Conservation (phyloP, 129 eudicot genomes). For the Centella asiatica region DNA sequence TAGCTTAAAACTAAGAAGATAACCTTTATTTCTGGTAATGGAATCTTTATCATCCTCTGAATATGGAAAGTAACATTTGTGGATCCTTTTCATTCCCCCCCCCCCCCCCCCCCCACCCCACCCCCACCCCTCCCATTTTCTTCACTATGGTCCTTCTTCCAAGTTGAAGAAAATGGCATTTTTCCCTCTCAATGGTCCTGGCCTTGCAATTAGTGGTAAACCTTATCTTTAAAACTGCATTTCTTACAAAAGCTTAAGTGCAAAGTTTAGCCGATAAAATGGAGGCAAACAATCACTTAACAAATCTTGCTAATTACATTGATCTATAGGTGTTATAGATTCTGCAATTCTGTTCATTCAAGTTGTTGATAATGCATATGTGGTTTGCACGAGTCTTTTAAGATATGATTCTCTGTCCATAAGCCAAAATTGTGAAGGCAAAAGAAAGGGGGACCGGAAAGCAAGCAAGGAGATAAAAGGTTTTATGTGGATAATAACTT, state of each 20-base stretch:
- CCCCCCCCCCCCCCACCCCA: no score
- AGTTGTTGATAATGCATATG: slow-evolving; percentile 15
- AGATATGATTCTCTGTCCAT: slow-evolving; percentile 11
- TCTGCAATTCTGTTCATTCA: not conserved
- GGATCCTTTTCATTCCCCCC: slow-evolving; percentile 11
- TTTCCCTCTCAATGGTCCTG: no score
- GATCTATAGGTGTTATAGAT: not conserved
- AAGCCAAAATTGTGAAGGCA: not conserved
- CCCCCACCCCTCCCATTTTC: slow-evolving; percentile 7
- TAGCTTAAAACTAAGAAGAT: slow-evolving; percentile 4
- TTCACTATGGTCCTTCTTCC: slow-evolving; percentile 30
- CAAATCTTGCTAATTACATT: no score
- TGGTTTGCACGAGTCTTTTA: slow-evolving; percentile 9
- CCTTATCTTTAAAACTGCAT: not conserved
- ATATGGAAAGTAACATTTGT: slow-evolving; percentile 19
- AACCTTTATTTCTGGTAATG: slow-evolving; percentile 11
- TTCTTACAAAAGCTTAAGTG: not conserved
- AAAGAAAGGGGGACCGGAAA: not conserved
- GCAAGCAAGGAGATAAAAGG: not conserved
- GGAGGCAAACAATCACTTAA: not conserved
- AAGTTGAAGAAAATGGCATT: slow-evolving; percentile 29
- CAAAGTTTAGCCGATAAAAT: not conserved
- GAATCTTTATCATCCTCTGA: slow-evolving; percentile 10
- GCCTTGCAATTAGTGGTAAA: no score
- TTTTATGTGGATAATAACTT: slow-evolving; percentile 15